These are phyloP conservation scores for Phytophthora meadii DNA, from an alignment of 352 stramenopile species.

Conservation along the genomic window DNA sequence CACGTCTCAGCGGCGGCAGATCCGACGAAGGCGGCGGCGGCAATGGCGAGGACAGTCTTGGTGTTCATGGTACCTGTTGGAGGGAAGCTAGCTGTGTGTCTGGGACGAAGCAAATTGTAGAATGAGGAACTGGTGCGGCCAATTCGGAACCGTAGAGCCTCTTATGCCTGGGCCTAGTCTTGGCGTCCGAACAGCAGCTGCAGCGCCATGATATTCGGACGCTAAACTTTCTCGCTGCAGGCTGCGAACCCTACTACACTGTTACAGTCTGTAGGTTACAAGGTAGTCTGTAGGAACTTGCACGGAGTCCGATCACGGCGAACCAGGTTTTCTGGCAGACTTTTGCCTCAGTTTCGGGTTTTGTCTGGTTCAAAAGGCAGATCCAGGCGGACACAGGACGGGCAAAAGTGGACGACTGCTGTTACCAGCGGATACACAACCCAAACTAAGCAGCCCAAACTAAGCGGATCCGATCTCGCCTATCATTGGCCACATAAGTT, in stretches of 20 bases:
- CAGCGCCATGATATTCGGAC: background rate
- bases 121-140: slow-evolving; percentile 6
- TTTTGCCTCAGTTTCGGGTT: background rate
- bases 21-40: slow-evolving; percentile 25
- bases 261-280: no score
- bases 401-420: background rate
- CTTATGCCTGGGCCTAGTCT: background rate
- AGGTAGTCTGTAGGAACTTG: background rate
- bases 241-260: background rate
- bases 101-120: slow-evolving; percentile 22
- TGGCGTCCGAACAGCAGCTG: background rate
- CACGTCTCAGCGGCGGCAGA: slow-evolving; percentile 20
- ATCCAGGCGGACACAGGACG: background rate
- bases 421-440: slow-evolving; percentile 14
- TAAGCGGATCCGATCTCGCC: background rate
- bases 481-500: background rate
- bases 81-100: slow-evolving; percentile 8
- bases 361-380: slow-evolving; percentile 1
- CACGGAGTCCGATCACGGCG: background rate
- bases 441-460: slow-evolving; percentile 7
- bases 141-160: background rate
- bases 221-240: background rate
- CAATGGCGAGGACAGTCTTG: slow-evolving; percentile 28
- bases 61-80: slow-evolving; percentile 37
- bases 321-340: background rate